Conservation (phyloP, 805 yeast species). For the Naumovozyma baii region DNA sequence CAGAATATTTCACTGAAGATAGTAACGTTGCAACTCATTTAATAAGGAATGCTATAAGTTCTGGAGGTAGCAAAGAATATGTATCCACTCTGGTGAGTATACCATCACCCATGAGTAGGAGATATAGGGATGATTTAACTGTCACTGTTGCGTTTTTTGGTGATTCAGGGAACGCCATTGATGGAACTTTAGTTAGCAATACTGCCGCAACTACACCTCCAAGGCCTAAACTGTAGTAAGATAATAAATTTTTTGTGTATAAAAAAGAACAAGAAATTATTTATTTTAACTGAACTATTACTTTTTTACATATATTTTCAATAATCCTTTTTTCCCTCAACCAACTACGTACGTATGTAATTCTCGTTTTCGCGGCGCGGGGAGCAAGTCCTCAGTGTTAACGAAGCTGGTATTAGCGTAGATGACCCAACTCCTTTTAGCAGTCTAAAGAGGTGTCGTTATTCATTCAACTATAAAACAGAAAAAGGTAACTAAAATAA, state of each 20-base stretch:
- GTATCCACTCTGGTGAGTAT: conserved; percentile 81
- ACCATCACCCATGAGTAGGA: conserved; percentile 83
- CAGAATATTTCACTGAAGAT: conserved; percentile 60
- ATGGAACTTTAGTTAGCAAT: conserved; percentile 18
- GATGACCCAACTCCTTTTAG: background rate
- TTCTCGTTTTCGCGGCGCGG: background rate
- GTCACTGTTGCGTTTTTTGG: conserved; percentile 95
- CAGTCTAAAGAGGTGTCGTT: too few relatives aligned
- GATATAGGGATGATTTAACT: conserved; percentile 91
- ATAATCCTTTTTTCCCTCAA: too few relatives aligned
- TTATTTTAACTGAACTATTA: too few relatives aligned
- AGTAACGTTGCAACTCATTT: conserved; percentile 86
- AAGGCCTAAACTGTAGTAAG: conserved; percentile 17
- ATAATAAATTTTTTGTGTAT: too few relatives aligned
- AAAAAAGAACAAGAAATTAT: too few relatives aligned
- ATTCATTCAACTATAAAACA: background rate
- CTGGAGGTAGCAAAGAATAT: conserved; percentile 79
- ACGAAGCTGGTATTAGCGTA: background rate
- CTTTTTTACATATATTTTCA: too few relatives aligned
- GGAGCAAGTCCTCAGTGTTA: background rate
- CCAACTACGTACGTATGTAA: background rate
- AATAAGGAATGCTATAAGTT: conserved; percentile 84
- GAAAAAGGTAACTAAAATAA: too few relatives aligned
- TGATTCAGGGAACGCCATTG: conserved; percentile 21
- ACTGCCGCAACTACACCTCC: conserved; percentile 21